These are phyloP conservation scores for Leccinum subspadiceum DNA, from an alignment of 1,284 basidiomycete genomes.

Conservation along the genomic window DNA sequence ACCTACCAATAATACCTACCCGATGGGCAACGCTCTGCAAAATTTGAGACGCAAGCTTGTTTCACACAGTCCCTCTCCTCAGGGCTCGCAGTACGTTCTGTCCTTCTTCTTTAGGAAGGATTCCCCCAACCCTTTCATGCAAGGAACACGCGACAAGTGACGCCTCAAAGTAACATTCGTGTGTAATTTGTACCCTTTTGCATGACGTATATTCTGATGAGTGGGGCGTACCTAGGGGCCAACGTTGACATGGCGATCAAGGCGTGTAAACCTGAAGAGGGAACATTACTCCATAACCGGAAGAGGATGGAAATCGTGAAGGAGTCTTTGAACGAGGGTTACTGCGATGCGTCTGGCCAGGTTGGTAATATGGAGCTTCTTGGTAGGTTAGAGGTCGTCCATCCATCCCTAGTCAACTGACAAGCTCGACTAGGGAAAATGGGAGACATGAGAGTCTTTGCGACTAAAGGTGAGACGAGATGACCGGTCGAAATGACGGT, in stretches of 20 bases:
- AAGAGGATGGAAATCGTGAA: conserved; percentile 71
- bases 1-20: conserved; percentile 7
- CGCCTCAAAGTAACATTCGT: conserved; percentile 64
- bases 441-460: conserved; percentile 65
- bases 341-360: conserved; percentile 78
- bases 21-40: conserved; percentile 23
- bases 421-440: conserved; percentile 40
- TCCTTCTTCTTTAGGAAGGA: neutral
- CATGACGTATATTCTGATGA: neutral
- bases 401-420: too few relatives aligned
- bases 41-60: conserved; percentile 31
- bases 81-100: conserved; percentile 21
- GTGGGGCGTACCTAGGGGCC: conserved; percentile 41
- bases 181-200: conserved; percentile 17
- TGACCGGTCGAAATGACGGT: neutral
- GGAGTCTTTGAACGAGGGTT: conserved; percentile 75
- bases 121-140: neutral
- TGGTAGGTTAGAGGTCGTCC: too few relatives aligned
- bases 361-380: conserved; percentile 56
- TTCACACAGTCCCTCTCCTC: conserved; percentile 23
- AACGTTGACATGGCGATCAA: conserved; percentile 78
- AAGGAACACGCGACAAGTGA: conserved; percentile 39
- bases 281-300: conserved; percentile 59
- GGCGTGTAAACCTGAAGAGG: conserved; percentile 72
- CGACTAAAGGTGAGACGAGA: conserved; percentile 56